Base-by-base conservation (phyloP, 148 eudicot genomes). In the Spergularia marina region DNA sequence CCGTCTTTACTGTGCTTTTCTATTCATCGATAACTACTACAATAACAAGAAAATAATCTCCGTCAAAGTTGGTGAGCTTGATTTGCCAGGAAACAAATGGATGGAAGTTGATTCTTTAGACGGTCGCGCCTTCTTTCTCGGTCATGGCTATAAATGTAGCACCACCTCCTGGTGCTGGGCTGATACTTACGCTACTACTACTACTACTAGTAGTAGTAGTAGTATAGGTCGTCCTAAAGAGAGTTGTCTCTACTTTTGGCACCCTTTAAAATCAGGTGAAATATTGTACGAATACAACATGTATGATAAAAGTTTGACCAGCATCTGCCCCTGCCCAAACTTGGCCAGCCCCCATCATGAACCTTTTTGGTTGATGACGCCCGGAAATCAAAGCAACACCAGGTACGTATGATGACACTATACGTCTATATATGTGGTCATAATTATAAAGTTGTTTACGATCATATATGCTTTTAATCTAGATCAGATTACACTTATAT, bases 131-230 rank as follows among this genome's bases (percentile, higher is more conserved):
- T 75, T 75, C 17, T 66, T 66, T 13, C 34, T 65, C 7, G 41
- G 72, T 10, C 6, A 1, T 16, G 15, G 56, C 40, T 7, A 7
- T 65, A 36, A 41, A 0, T 44, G 10, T 44, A 44, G 49, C 49
- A 44, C 49, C 10, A 44, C 7, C 49, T 53, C 78, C 9, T 75
- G 72, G 78, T 65, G 72, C 10, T 75, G 64, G 72, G 78, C 59
- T 55, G 60, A 71, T 17, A 23, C 11, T 14, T 14, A 44, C 36
- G 2, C 36, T 2, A 3, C 4, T 30, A 30, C 36, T 30, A 23
- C 25, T 23, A 23, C 0, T 23, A 23, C 36, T 30, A 30, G 1
- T 30, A 30, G 2, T 30, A 30, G 36, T 44, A 44, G 8, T 44
- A 44, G 73, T 11, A 21, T 21, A 2, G n/a, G n/a, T 10, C 14